These are phyloP conservation scores for Pseudopithomyces maydicus DNA, from an alignment of 2,329 filamentous ascomycete species.

Conservation along the genomic window DNA sequence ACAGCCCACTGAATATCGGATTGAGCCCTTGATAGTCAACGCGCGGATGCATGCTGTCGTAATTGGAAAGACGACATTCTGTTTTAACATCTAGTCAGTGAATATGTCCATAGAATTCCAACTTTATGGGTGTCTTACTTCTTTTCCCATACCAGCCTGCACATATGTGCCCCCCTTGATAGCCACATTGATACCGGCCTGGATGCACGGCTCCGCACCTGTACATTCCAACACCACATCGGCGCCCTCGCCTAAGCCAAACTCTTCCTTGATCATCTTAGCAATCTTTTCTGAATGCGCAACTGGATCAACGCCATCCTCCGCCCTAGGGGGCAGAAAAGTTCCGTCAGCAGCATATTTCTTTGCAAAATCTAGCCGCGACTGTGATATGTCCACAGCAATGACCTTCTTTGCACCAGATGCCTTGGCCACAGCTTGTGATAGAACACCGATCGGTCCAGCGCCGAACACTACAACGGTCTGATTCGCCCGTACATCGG, in stretches of 20 bases:
- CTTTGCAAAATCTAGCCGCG: slow-evolving; percentile 27
- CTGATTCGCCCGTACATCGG: slow-evolving; percentile 18
- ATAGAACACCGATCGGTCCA: slow-evolving; percentile 31
- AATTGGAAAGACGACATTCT: slow-evolving; percentile 58
- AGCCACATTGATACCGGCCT: slow-evolving; percentile 20
- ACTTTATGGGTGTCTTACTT: slow-evolving; percentile 13
- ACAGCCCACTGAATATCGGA: slow-evolving; percentile 57
- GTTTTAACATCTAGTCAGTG: not conserved
- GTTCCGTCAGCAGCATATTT: slow-evolving; percentile 22
- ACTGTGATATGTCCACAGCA: slow-evolving; percentile 22
- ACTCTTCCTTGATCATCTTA: slow-evolving; percentile 15
- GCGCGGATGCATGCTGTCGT: slow-evolving; percentile 55
- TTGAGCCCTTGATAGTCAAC: slow-evolving; percentile 56
- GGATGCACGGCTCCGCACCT: slow-evolving; percentile 27
- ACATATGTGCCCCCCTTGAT: slow-evolving; percentile 25
- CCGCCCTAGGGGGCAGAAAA: slow-evolving; percentile 12
- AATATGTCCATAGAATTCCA: not conserved
- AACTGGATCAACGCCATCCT: slow-evolving; percentile 10
- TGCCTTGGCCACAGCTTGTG: slow-evolving; percentile 24
- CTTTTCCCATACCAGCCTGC: slow-evolving; percentile 31
- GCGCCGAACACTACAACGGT: slow-evolving; percentile 24
- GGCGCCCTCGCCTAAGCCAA: slow-evolving; percentile 22
- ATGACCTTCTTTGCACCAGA: slow-evolving; percentile 25
- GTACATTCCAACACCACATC: slow-evolving; percentile 29
- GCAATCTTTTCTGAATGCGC: slow-evolving; percentile 17